Conservation (phyloP, 345 rosid genomes). For the Arabidopsis thaliana region TAIR10.1 NC_003070.9:9456001-9456500, state of each 20-base stretch:
- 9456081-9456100: conserved; percentile 88
- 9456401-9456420: conserved; percentile 75
- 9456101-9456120: conserved; percentile 85
- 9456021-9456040: conserved; percentile 52
- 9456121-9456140: conserved; percentile 89
- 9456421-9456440: conserved; percentile 56
- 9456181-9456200: neutral
- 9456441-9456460: conserved; percentile 44
- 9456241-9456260: conserved; percentile 37
- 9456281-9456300: conserved; percentile 88
- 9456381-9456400: conserved; percentile 49
- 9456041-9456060: conserved; percentile 80
- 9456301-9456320: conserved; percentile 78
- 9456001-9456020: conserved; percentile 58
- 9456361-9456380: conserved; percentile 47
- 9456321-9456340: conserved; percentile 69
- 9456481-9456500: conserved; percentile 57
- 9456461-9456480: conserved; percentile 54
- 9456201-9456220: conserved; percentile 11
- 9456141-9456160: conserved; percentile 70
- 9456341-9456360: conserved; percentile 55
- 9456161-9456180: conserved; percentile 23
- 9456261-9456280: conserved; percentile 85
- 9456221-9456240: neutral
- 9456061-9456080: conserved; percentile 82